These are phyloP conservation scores for Gracilaria gracilis DNA, from an alignment of 23 red algal species.

Conservation along the genomic window DNA sequence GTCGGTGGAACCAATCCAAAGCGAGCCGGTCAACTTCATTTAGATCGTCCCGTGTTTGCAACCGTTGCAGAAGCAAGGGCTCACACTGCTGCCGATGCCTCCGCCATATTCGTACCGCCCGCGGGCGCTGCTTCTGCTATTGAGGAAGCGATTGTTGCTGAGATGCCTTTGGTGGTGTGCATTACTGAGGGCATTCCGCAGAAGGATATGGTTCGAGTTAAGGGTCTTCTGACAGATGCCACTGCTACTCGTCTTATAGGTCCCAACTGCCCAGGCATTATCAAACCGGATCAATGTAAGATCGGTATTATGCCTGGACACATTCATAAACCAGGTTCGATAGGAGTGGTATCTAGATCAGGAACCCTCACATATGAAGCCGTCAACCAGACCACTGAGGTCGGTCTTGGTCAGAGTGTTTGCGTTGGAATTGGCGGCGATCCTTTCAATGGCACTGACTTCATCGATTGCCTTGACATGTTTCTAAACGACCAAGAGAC, in stretches of 20 bases:
- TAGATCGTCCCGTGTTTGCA: slow-evolving; percentile 93
- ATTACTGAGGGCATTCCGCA: slow-evolving; percentile 99
- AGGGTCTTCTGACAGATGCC: slow-evolving; percentile 69
- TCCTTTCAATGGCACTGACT: slow-evolving; percentile 98
- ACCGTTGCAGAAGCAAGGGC: slow-evolving; percentile 88
- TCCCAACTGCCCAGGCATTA: slow-evolving; percentile 98
- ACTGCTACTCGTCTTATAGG: slow-evolving; percentile 90
- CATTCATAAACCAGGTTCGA: slow-evolving; percentile 80
- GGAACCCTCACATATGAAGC: slow-evolving; percentile 99
- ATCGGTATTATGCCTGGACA: slow-evolving; percentile 98
- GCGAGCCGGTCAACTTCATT: slow-evolving; percentile 87
- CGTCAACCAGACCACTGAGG: slow-evolving; percentile 91
- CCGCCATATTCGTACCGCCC: slow-evolving; percentile 96
- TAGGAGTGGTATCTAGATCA: slow-evolving; percentile 97
- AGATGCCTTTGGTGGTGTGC: slow-evolving; percentile 93
- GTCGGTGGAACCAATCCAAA: slow-evolving; percentile 94
- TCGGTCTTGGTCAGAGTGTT: slow-evolving; percentile 89
- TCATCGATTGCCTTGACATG: slow-evolving; percentile 96
- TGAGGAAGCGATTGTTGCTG: slow-evolving; percentile 93
- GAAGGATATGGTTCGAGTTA: slow-evolving; percentile 97
- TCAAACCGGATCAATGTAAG: slow-evolving; percentile 94
- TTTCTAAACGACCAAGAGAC: slow-evolving; percentile 92
- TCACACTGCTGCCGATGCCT: slow-evolving; percentile 90
- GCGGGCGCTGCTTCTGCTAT: slow-evolving; percentile 92
- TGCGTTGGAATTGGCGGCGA: slow-evolving; percentile 99